These are phyloP conservation scores for Populus hybrid DNA, from an alignment of 441 rosid genomes.

Conservation along the genomic window DNA sequence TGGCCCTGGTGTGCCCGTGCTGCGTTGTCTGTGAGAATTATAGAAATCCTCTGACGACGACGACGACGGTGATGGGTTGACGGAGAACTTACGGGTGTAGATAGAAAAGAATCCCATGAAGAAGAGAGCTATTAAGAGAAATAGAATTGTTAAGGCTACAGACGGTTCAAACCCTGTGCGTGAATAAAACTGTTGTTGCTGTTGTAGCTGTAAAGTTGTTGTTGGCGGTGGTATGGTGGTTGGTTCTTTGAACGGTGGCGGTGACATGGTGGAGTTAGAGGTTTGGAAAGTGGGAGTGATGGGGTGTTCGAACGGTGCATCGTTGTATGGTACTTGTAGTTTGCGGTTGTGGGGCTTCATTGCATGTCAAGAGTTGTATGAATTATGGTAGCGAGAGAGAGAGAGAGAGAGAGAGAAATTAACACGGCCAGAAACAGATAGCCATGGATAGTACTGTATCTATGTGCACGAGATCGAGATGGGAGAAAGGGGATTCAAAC, in stretches of 20 bases:
- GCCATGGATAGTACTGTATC: too few species aligned
- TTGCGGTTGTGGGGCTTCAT: slow-evolving; percentile 6
- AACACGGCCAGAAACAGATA: too few species aligned
- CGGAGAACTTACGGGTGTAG: slow-evolving; percentile 41
- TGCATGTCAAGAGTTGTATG: background rate
- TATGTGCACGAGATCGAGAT: too few species aligned
- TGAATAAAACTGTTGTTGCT: background rate
- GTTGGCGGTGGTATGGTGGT: slow-evolving; percentile 14
- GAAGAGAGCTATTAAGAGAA: slow-evolving; percentile 49
- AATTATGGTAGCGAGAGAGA: background rate
- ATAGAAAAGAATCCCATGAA: slow-evolving; percentile 58
- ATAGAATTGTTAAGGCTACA: slow-evolving; percentile 39
- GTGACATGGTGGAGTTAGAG: background rate
- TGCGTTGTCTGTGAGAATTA: slow-evolving; percentile 14
- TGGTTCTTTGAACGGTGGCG: slow-evolving; percentile 12
- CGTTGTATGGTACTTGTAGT: background rate
- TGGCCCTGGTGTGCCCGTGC: slow-evolving; percentile 2
- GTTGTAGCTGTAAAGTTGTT: background rate
- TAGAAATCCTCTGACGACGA: slow-evolving; percentile 4
- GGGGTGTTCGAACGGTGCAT: slow-evolving; percentile 8
- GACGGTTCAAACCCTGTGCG: slow-evolving; percentile 34
- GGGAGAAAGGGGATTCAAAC: too few species aligned
- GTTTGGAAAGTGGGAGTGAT: background rate
- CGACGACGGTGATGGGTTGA: too few species aligned
- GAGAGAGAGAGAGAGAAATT: background rate